Base-by-base conservation (phyloP, 805 yeast genomes). In the Kodamaea sagamina region DNA sequence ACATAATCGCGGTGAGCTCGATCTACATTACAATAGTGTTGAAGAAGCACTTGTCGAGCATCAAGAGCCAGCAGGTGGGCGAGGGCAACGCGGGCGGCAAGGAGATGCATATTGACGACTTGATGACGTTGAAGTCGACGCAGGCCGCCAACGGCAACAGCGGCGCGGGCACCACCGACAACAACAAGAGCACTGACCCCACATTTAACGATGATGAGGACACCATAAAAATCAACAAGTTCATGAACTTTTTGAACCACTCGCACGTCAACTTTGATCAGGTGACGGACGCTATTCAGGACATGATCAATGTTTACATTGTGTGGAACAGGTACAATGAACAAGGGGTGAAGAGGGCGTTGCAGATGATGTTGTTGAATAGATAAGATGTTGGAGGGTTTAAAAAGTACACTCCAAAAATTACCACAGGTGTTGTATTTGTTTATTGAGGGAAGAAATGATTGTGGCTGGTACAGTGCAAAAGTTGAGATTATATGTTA, bases 251-350 rank as follows among this genome's bases (percentile, higher is more conserved):
- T 59, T 63, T 92, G 49, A 92, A 90, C 3, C 75, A 77, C 42
- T 82, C 89, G 6, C 87, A 86, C 49, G 77, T 92, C 3, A 86
- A 90, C 56, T 63, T 89, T 26, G 86, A 81, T 41, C 86, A 86
- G 56, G 81, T 88, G 4, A 80, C 85, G 32, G 92, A 86, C 47
- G 83, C 89, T 9, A 81, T 89, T 21, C 97, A 92, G 59, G 96
- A 89, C 52, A 66, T 89, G 56, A 74, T 92, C 32, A 80, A 86
- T 3, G 63, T 90, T 3, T 92, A 90, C 59, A 90, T 88, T 37
- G 75, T 79, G 5, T 90, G 97, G 97, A 89, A 86, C 50, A 61
- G 78, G n/a, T 89, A 86, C 56, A 88, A 86, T 54, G 97, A 87
- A 58, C 72, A 69, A 24, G 61, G 68, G 49, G 76, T 81, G 13